These are phyloP conservation scores for Choricystis sp. DNA, from an alignment of 139 green algal species.

Conservation along the genomic window DNA sequence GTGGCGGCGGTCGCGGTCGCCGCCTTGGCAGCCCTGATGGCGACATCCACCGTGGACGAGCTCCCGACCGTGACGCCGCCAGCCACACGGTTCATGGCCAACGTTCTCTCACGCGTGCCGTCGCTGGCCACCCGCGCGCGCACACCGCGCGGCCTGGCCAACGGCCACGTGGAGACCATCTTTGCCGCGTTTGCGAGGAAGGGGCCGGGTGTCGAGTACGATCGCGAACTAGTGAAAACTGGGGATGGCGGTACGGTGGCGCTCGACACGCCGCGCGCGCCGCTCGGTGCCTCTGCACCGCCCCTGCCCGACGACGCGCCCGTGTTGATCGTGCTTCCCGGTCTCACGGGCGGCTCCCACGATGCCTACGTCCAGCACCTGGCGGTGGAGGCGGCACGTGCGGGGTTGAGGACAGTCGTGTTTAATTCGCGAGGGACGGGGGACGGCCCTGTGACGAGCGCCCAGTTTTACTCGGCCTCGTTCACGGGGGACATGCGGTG, in stretches of 20 bases:
- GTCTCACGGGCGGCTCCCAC: constrained; percentile 74
- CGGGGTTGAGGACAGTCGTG: constrained; percentile 43
- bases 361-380: constrained; percentile 75
- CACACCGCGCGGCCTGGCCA: constrained; percentile 12
- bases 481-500: constrained; percentile 74
- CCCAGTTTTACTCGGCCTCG: constrained; percentile 89
- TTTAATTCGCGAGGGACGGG: constrained; percentile 84
- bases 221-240: constrained; percentile 47
- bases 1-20: no score
- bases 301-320: constrained; percentile 41
- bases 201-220: constrained; percentile 43
- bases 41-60: neutral
- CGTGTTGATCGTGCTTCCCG: constrained; percentile 73
- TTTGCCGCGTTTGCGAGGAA: constrained; percentile 49
- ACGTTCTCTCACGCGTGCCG: constrained; percentile 18
- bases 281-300: constrained; percentile 3
- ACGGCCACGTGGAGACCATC: constrained; percentile 82
- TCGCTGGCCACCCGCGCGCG: constrained; percentile 12
- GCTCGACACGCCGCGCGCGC: constrained; percentile 46
- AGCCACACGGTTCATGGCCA: constrained; percentile 14
- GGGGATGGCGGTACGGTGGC: constrained; percentile 68
- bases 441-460: constrained; percentile 64
- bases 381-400: constrained; percentile 20
- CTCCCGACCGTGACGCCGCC: neutral
- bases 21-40: neutral